A percentile compares a stretch with the other conserved stretches of the same genome.
Conservation (phyloP, 306 rosid genomes). For the Lotus japonicus region DNA sequence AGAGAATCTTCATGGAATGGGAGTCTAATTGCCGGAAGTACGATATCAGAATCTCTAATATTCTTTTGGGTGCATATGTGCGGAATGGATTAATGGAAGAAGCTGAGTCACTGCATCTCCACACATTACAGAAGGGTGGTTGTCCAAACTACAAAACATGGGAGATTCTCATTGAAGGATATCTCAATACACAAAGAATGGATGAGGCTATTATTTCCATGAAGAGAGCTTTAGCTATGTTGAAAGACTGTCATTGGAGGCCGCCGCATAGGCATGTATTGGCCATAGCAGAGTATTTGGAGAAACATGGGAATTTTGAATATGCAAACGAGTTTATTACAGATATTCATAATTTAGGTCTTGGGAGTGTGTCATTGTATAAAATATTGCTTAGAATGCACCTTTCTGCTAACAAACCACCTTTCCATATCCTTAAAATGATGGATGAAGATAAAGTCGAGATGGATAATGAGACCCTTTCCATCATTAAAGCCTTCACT, state of each 20-base stretch:
- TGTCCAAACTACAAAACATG: conserved; percentile 81
- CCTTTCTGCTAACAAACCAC: conserved; percentile 36
- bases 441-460: conserved; percentile 44
- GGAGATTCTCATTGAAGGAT: conserved; percentile 88
- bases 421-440: conserved; percentile 44
- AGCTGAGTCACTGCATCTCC: conserved; percentile 68
- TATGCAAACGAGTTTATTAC: conserved; percentile 37
- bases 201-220: conserved; percentile 53
- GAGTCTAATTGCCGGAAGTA: conserved; percentile 51
- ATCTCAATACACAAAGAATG: conserved; percentile 41
- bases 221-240: conserved; percentile 44
- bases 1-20: conserved; percentile 66
- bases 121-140: conserved; percentile 66
- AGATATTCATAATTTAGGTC: conserved; percentile 33
- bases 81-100: conserved; percentile 60
- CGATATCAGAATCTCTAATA: conserved; percentile 75
- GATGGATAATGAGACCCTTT: conserved; percentile 48
- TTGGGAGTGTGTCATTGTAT: conserved; percentile 46
- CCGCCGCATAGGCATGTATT: conserved; percentile 39
- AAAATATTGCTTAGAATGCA: conserved; percentile 54
- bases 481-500: conserved; percentile 34
- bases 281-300: conserved; percentile 50
- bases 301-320: conserved; percentile 42
- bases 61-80: conserved; percentile 83
- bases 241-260: conserved; percentile 60